Base-by-base conservation (phyloP, 2,329 filamentous ascomycete genomes). In the Trichoderma citrinoviride region DNA sequence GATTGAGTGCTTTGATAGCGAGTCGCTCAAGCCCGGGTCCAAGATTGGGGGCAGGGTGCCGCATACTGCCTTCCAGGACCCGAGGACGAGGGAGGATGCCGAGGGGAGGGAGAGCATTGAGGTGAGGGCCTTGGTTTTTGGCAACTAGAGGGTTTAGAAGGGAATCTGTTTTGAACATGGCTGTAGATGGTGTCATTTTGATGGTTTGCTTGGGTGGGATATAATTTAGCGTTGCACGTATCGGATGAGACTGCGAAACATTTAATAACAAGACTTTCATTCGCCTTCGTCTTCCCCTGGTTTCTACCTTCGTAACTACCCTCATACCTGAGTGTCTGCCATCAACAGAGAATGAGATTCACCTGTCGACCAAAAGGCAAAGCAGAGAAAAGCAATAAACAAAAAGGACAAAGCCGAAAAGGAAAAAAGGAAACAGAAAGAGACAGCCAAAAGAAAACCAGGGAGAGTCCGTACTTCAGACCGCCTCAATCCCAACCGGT, bases 31-130 rank as follows among this genome's bases (percentile, higher is more conserved):
- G 73, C 76, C 80, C 5, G 81, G 79, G 0, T 78, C 79, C 0
- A 74, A 71, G 43, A 87, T 85, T 64, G 85, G 83, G 17, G 85
- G 86, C 0, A 76, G 85, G 56, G 78, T 86, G 54, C 87, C 92
- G 15, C 92, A 96, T 77, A 88, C 88, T 10, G 92, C 92, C 0
- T 97, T 97, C 77, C 80, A 83, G 44, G 90, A 97, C 74, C 89
- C 90, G 2, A 80, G 88, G 66, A 92, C 90, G 1, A 85, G 87
- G 3, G 78, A 82, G 19, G 90, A 88, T 52, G 91, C 90, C 5
- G 86, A 87, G 68, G 85, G 85, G 0, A 83, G 93, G 69, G 91
- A 96, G 81, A 96, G 92, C 74, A 96, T 97, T 74, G 93, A 97
- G 77, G 90, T 97, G 17, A 84, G 93, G 70, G 88, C 91, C 41